Percentiles rank a stretch among this genome's conserved stretches.
phyloP scores from a whole-genome alignment of 148 eudicot genomes.

The Dianthus caryophyllus region DNA sequence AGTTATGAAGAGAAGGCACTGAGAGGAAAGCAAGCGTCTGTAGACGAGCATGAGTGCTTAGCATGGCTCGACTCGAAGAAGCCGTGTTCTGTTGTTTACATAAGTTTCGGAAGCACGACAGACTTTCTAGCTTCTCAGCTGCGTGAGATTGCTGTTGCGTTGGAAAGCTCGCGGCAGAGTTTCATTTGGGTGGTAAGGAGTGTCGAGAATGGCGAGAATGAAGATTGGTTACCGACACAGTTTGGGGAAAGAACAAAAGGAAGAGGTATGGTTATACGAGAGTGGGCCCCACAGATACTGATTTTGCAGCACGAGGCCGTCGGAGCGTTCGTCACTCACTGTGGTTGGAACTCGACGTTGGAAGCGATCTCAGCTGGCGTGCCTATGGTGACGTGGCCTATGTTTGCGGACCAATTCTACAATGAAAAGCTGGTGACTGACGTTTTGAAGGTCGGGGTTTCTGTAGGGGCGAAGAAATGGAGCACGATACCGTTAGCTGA shows the following conservation, averaged over 20 bases:
- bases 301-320: conserved; percentile 17
- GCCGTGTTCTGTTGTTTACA: conserved; percentile 48
- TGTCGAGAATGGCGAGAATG: background rate
- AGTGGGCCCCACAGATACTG: conserved; percentile 29
- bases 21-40: conserved; percentile 34
- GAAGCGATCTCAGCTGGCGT: conserved; percentile 6
- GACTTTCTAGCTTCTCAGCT: conserved; percentile 26
- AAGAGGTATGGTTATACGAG: conserved; percentile 16
- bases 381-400: conserved; percentile 27
- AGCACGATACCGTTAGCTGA: background rate
- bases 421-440: conserved; percentile 7
- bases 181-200: conserved; percentile 61
- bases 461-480: conserved; percentile 31
- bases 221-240: background rate
- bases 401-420: conserved; percentile 24
- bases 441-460: conserved; percentile 27
- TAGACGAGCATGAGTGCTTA: conserved; percentile 42
- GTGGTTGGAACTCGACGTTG: conserved; percentile 24
- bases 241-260: background rate
- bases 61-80: conserved; percentile 55
- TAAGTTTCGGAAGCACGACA: conserved; percentile 45
- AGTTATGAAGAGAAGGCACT: conserved; percentile 12
- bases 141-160: conserved; percentile 43
- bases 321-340: conserved; percentile 23
- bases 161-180: conserved; percentile 37